Conservation (phyloP, 257 asterid species). For the Buddleja alternifolia region DNA sequence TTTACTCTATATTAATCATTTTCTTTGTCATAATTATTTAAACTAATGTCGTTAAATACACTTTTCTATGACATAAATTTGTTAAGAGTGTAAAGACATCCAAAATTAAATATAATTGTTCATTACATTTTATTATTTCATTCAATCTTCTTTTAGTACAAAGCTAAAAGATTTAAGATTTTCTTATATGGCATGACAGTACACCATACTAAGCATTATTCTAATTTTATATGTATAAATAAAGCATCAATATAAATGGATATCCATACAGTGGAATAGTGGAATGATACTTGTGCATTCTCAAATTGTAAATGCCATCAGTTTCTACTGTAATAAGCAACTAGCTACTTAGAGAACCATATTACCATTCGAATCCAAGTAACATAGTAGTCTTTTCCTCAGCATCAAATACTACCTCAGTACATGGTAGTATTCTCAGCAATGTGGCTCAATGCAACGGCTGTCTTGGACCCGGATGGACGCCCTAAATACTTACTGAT, state of each 20-base stretch:
- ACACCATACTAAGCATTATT: too few species aligned
- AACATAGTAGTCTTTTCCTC: not conserved
- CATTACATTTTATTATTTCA: too few species aligned
- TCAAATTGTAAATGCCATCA: not conserved
- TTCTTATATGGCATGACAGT: too few species aligned
- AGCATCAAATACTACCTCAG: constrained; percentile 7
- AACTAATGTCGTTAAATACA: too few species aligned
- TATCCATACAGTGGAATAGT: not conserved
- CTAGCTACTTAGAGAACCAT: not conserved
- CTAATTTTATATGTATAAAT: too few species aligned
- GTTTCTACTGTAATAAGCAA: not conserved
- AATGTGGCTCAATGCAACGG: constrained; percentile 59
- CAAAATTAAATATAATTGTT: too few species aligned
- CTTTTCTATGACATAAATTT: too few species aligned
- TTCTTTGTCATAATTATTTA: too few species aligned
- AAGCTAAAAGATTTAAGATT: too few species aligned
- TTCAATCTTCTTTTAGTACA: too few species aligned
- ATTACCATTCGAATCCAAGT: not conserved
- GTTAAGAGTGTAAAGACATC: too few species aligned
- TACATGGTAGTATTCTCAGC: constrained; percentile 44
- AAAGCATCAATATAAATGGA: not conserved
- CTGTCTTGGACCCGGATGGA: constrained; percentile 78
- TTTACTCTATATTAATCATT: too few species aligned
- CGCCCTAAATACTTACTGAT: constrained; percentile 70
- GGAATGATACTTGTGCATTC: not conserved